Base-by-base conservation (phyloP, 2,329 filamentous ascomycete species). In the Xylaria polymorpha region DNA sequence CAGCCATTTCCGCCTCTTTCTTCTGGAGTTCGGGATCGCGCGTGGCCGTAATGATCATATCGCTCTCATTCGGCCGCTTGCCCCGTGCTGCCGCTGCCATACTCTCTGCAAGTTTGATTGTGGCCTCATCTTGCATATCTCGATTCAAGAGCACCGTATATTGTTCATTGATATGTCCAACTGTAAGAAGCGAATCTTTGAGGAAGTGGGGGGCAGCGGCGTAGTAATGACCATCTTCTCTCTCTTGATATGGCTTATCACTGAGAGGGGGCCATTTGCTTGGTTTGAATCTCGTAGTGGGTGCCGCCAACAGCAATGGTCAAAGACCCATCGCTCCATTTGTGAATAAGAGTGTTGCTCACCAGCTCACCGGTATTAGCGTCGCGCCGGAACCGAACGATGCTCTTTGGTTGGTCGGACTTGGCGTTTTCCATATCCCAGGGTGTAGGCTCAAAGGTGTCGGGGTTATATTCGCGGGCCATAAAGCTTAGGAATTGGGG, bases 241-340 rank as follows among this genome's bases (percentile, higher is more conserved):
- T 84, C 74, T 90, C 87, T 69, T 89, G 84, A 82, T 92, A 92
- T 1, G 86, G 83, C 74, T 89, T 87, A 74, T 84, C 81, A 14
- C 81, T 82, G 1, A n/a, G 85, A 82, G 1, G 91, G 91, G 1
- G 91, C 91, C 57, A 94, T 87, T 29, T 85, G 81, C 80, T 93
- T 94, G 74, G 87, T 89, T 71, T 89, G 86, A 55, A 94, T 86
- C 76, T 94, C 91, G 82, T 91, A 94, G 75, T 94, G 92, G 71
- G 90, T 89, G 68, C 88, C 89, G 15, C 92, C 92, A 29, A 94
- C 84, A n/a, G 91, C 88, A 29, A 95, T 83, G 12, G 92, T 94
- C 18, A 93, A 83, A 4, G 91, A 93, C 35, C 92, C 92, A 76
- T 95, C 92, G 70, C 90, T 93, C 92, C 92, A 95, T 73, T 88